A percentile compares a stretch with the other conserved stretches of the same genome.
phyloP scores from a whole-genome alignment of 2,329 filamentous ascomycete species.

The Neonectria coccinea region DNA sequence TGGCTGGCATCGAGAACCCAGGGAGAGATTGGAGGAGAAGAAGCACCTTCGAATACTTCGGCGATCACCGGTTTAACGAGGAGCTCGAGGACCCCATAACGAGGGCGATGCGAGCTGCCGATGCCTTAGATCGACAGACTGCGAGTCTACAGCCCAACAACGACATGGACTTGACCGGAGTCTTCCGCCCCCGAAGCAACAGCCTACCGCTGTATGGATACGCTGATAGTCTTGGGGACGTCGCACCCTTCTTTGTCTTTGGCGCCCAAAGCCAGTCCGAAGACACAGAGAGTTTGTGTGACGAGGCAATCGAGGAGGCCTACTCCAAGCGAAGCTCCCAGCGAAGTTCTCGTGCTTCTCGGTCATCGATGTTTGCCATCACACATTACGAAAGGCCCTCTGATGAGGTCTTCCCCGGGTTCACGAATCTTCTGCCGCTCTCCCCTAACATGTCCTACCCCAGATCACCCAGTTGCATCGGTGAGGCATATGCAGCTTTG shows the following conservation, averaged over 20 bases:
- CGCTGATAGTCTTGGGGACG: conserved; percentile 57
- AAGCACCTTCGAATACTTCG: conserved; percentile 36
- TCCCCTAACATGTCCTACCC: conserved; percentile 32
- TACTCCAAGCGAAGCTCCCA: conserved; percentile 22
- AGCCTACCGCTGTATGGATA: conserved; percentile 63
- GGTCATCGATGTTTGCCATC: conserved; percentile 45
- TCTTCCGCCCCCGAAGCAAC: conserved; percentile 58
- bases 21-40: conserved; percentile 38
- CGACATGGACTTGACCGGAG: conserved; percentile 60
- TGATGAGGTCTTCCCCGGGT: conserved; percentile 38
- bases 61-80: conserved; percentile 32
- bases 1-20: conserved; percentile 52
- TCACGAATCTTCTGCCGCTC: conserved; percentile 39
- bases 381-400: conserved; percentile 46
- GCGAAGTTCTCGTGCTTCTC: conserved; percentile 22
- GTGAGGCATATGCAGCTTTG: conserved; percentile 47
- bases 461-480: conserved; percentile 50
- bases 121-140: conserved; percentile 67
- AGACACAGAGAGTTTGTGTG: conserved; percentile 36
- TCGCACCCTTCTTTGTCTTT: conserved; percentile 62
- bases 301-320: conserved; percentile 31
- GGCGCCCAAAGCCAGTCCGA: conserved; percentile 50
- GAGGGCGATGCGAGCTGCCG: conserved; percentile 69
- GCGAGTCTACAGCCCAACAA: conserved; percentile 63
- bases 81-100: conserved; percentile 61